Percentiles rank a stretch among this genome's conserved stretches.
These are phyloP conservation scores for Beauveria sp. DNA, from an alignment of 2,329 filamentous ascomycete genomes.

Conservation along the genomic window DNA sequence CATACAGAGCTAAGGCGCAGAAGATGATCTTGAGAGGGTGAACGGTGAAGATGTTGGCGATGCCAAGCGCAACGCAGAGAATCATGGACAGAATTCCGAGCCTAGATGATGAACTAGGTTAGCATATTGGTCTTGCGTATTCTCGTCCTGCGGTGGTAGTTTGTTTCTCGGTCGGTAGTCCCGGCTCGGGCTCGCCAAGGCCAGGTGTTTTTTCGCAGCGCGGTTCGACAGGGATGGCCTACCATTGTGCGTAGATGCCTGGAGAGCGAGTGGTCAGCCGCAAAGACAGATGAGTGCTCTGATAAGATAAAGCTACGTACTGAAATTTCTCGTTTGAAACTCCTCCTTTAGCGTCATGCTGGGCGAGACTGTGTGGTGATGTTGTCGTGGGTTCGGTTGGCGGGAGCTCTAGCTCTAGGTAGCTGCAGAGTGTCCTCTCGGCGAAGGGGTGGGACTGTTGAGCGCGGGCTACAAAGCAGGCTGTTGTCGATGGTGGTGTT, in stretches of 20 bases:
- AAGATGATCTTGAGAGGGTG: conserved; percentile 42
- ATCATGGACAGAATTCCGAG: conserved; percentile 64
- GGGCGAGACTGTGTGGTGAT: conserved; percentile 20
- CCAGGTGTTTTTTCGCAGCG: neutral
- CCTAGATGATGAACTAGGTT: conserved; percentile 34
- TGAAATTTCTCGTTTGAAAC: conserved; percentile 67
- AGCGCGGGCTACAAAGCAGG: neutral
- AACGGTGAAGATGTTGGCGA: conserved; percentile 58
- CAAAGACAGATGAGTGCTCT: neutral
- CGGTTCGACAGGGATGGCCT: conserved; percentile 26
- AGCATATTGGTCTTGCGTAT: neutral
- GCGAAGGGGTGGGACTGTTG: neutral
- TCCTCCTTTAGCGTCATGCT: conserved; percentile 66
- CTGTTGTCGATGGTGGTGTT: neutral
- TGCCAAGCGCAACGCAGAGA: conserved; percentile 61
- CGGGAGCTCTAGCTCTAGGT: neutral
- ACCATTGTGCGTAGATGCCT: conserved; percentile 76
- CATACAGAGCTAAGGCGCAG: conserved; percentile 47
- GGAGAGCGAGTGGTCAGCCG: conserved; percentile 25
- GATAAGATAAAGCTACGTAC: conserved; percentile 37
- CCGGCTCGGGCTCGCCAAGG: neutral
- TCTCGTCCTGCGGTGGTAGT: neutral
- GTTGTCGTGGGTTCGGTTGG: neutral
- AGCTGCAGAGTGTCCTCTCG: conserved; percentile 6
- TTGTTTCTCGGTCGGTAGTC: neutral